These are phyloP conservation scores for Fusarium decemcellulare DNA, from an alignment of 2,329 filamentous ascomycete species.

Conservation along the genomic window DNA sequence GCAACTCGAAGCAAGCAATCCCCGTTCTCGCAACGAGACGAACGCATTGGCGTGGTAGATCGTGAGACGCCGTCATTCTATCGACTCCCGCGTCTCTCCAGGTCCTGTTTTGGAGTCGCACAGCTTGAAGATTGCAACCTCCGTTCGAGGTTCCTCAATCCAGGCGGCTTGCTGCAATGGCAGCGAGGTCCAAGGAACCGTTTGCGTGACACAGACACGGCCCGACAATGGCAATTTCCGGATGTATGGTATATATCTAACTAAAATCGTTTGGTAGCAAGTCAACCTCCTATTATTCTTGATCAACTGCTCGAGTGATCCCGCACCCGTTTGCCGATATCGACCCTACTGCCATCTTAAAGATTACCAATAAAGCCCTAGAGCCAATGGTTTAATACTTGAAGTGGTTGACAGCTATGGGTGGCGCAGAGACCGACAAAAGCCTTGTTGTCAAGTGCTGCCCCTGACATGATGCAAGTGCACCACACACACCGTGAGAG, in stretches of 20 bases:
- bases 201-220: constrained; percentile 37
- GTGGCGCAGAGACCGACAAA: not conserved
- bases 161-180: constrained; percentile 22
- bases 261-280: constrained; percentile 17
- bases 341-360: no score
- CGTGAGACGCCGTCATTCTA: not conserved
- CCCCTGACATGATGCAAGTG: not conserved
- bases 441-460: not conserved
- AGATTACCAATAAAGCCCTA: not conserved
- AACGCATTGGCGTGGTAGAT: not conserved
- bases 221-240: constrained; percentile 30
- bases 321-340: not conserved
- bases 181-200: constrained; percentile 25
- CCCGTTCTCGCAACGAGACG: constrained; percentile 11
- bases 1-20: not conserved
- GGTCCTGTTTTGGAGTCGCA: constrained; percentile 28
- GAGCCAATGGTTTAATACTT: no score
- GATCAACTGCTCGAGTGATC: not conserved
- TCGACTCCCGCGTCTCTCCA: constrained; percentile 37
- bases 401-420: no score
- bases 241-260: constrained; percentile 18
- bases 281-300: constrained; percentile 1
- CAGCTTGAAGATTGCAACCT: constrained; percentile 27
- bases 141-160: constrained; percentile 27
- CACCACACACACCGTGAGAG: not conserved